Evolutionary conservation across 148 eudicot species (phyloP), one percentile per base, ranked within the genome.

Genomic region (Nepenthes gracilis): DNA sequence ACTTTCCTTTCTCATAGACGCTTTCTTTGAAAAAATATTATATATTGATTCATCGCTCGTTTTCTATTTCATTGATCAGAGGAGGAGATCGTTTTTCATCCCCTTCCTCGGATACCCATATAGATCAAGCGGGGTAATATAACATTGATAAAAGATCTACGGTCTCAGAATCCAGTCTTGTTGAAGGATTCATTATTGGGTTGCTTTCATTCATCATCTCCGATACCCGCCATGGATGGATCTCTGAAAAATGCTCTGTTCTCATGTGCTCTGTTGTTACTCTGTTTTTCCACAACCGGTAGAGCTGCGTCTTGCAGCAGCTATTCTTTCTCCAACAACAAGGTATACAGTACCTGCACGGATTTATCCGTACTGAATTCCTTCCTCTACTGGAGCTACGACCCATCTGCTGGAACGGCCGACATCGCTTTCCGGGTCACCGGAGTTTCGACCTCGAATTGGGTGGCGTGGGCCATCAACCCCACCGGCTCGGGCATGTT

Each of bases 401-500:
- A 85, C 56, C 43, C 58, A 1, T 0, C 71, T 5, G 58, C 83
- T 33, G 59, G 62, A 11, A 80, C 91, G 0, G 89, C 78, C 9
- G 78, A 81, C 2, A 62, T 93, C 9, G 98, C 98, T 2, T 93
- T 75, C 67, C 77, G 98, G 1, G 91, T 61, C 50, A 62, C 78
- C 37, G 73, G 78, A 0, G 65, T 82, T 9, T n/a, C 51, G 35
- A 13, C 82, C 34, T 10, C 78, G 2, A 64, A 55, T 5, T 93
- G 98, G 98, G 80, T 88, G 8, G 91, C 83, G 0, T 93, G 96
- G 96, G 88, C 83, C 0, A 75, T 93, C 9, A 93, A 93, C 54
- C 77, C 75, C 0, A 36, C 36, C 0, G 36, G 61, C 0, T 0
- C 59, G 0, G 68, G 78, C 2, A 93, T 93, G 98, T 0, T 7